Evolutionary conservation across 441 rosid species (phyloP), one percentile per base, ranked within the genome.

Genomic region (Corymbia citriodora): DNA sequence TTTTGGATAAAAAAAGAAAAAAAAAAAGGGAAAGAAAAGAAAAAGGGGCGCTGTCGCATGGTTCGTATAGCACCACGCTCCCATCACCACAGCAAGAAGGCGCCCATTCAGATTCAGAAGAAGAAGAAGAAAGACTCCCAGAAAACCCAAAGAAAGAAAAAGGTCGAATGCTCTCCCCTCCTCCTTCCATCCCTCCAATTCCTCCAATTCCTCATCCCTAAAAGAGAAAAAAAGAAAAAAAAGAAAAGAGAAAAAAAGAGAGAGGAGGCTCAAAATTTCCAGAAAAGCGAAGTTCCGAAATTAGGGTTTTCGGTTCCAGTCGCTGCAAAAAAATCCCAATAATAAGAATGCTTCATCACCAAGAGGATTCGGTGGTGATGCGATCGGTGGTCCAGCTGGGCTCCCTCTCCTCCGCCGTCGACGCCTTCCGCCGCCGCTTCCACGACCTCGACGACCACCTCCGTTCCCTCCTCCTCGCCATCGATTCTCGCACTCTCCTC

Each of bases 401-500:
- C 86, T 88, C 90, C 87, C 92, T 96, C 61, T 91, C 96, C 29
- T 40, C 94, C 45, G 93, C 94, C 53, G 90, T 95, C 16, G 86
- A 90, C 61, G 89, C 91, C 72, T 96, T 97, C 93, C 89, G 92
- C 55, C 89, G 91, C 91, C 89, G 93, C 83, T 93, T 90, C 90
- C 93, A 93, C 48, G 99, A 95, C 40, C 89, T 96, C 52, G 93
- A 91, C 31, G 92, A 92, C 9, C 98, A 96, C 88, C 93, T 96
- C 83, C 93, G 93, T 89, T 92, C 92, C 92, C 92, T 95, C 90
- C 89, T 72, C n/a, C 88, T 52, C 83, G 92, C 95, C 36, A 92
- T 97, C 57, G 95, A 95, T 6, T 55, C 93, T 87, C 90, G 91
- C 89, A 93, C 93, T 90, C 88, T 89, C 52, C 89, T 81, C 18